Conservation (phyloP, 495 filamentous ascomycete species). For the Saxophila tyrrhenica region DNA sequence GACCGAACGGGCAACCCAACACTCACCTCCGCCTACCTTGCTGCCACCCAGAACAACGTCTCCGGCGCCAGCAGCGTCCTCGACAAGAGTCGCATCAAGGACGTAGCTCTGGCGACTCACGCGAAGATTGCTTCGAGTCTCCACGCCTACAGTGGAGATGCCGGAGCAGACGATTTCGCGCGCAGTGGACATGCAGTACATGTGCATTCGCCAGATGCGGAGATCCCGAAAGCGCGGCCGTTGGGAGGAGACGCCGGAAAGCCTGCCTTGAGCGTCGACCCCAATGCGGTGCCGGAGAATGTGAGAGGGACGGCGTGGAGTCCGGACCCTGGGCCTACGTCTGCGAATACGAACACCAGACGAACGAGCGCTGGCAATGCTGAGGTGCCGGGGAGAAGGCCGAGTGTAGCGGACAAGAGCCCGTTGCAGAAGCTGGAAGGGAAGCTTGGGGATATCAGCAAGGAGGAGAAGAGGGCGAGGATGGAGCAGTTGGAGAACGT, state of each 20-base stretch:
- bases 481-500: slow-evolving; percentile 66
- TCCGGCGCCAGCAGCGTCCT: not conserved
- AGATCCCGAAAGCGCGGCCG: not conserved
- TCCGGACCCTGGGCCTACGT: not conserved
- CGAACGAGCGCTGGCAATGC: not conserved
- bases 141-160: not conserved
- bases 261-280: not conserved
- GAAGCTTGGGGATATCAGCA: slow-evolving; percentile 76
- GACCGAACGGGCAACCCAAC: slow-evolving; percentile 5
- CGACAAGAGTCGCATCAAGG: not conserved
- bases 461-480: slow-evolving; percentile 76
- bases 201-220: not conserved
- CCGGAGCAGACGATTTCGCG: not conserved
- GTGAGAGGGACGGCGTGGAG: slow-evolving; percentile 7
- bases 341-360: not conserved
- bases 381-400: slow-evolving; percentile 27
- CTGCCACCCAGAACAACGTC: not conserved
- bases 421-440: slow-evolving; percentile 86
- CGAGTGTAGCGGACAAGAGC: slow-evolving; percentile 61
- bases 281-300: slow-evolving; percentile 8
- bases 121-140: not conserved
- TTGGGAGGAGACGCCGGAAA: not conserved
- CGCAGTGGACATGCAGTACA: not conserved
- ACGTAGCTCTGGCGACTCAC: not conserved
- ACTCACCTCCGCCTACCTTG: slow-evolving; percentile 4